Evolutionary conservation across 177 flowering plant genomes (phyloP), one percentile per base, ranked within the genome.

Genomic region (Telopea speciosissima): DNA sequence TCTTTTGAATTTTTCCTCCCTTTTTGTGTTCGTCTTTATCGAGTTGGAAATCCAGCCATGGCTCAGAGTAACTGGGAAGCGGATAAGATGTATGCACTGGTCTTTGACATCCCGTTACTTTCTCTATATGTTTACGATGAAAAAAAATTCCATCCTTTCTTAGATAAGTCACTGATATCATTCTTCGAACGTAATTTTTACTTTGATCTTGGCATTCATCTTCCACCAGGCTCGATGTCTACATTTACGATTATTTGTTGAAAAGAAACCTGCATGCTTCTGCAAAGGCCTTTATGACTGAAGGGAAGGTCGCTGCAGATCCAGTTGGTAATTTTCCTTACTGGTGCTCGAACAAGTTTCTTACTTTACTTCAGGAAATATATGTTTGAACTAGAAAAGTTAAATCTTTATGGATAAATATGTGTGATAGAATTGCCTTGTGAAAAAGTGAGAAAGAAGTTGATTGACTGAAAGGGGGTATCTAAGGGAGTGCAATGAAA

Each of bases 21-120:
- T 3, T 68, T 73, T 69, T 74, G 63, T 70, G 66, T 33, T 36
- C 66, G 31, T 26, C 12, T 54, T 44, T n/a, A 59, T 14, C 58
- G 70, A 54, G 26, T 67, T 63, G 24, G 9, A 62, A 71, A 45
- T 17, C 21, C 64, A 74, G 73, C 62, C 65, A 87, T 89, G 92
- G 88, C 91, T 59, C 92, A 89, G 81, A 91, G 89, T 68, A 91
- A 85, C 74, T 91, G 97, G 97, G 97, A 91, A 81, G 97, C 94
- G 24, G 97, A 89, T 83, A 91, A 91, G 82, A 91, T 89, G 97
- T 91, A 80, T 62, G 76, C 3, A 22, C 33, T 58, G 42, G 66
- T 56, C 31, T 26, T 33, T 8, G 31, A 40, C 40, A 36, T 6
- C 40, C 40, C 28, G 13, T n/a, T 42, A 19, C 42, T 61, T 4